Evolutionary conservation across 192 early-diverging fungal species (phyloP).

Genomic region (Backusella mclennaniae): DNA sequence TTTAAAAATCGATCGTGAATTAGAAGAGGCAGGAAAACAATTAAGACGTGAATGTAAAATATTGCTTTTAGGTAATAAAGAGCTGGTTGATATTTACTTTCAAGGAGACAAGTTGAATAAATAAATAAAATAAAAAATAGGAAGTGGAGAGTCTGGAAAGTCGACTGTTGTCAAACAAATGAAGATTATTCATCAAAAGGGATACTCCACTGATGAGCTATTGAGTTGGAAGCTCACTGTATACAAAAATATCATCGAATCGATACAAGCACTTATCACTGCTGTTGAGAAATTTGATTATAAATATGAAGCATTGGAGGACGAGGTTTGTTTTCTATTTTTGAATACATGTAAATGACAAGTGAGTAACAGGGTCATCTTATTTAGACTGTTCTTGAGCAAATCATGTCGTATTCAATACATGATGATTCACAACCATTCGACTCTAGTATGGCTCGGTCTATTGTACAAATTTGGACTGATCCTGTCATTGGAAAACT

Average conservation of each 20-base stretch:
- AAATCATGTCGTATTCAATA: conserved; percentile 45
- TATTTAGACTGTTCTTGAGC: conserved; percentile 12
- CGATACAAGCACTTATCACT: conserved; percentile 3
- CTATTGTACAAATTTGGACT: conserved; percentile 60
- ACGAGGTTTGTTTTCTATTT: conserved; percentile 74
- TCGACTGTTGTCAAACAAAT: conserved; percentile 54
- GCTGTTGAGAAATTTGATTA: neutral
- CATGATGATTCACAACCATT: conserved; percentile 56
- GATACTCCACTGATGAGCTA: conserved; percentile 29
- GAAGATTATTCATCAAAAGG: conserved; percentile 34
- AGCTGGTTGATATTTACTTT: neutral
- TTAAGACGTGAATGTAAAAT: conserved; percentile 75
- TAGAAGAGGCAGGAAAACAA: conserved; percentile 58
- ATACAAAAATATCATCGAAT: conserved; percentile 74
- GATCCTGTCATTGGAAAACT: conserved; percentile 58
- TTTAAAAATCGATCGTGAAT: conserved; percentile 55
- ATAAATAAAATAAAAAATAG: conserved; percentile 17
- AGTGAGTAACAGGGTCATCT: conserved; percentile 14
- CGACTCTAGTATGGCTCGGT: conserved; percentile 65
- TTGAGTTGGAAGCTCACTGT: conserved; percentile 70
- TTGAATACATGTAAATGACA: conserved; percentile 15
- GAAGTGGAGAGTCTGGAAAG: conserved; percentile 55
- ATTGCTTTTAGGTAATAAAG: conserved; percentile 60
- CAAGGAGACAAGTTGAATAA: neutral
- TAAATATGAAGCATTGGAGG: conserved; percentile 69